A percentile compares a stretch with the other conserved stretches of the same genome.
Evolutionary conservation across 306 rosid genomes (phyloP).

Genomic region (Acacia confusa): DNA sequence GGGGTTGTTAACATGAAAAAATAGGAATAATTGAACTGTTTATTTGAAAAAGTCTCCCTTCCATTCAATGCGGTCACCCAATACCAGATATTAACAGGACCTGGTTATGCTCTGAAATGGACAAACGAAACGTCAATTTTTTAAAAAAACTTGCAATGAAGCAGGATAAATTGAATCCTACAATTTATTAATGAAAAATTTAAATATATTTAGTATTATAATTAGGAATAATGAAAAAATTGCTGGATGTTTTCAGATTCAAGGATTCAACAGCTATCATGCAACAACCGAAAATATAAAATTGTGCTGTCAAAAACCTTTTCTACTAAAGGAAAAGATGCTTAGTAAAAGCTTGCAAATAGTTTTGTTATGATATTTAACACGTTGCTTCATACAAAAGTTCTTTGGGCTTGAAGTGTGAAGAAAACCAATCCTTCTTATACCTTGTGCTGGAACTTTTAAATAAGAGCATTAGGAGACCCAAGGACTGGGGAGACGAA

Average conservation of each 20-base stretch:
- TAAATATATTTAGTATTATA: not conserved
- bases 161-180: not conserved
- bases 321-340: not conserved
- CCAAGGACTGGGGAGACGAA: not conserved
- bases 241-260: not conserved
- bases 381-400: not conserved
- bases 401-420: not conserved
- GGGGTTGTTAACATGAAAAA: not conserved
- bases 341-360: not conserved
- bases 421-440: not conserved
- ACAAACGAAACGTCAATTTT: not conserved
- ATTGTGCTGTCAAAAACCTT: not conserved
- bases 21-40: not conserved
- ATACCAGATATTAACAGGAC: no score
- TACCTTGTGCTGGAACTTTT: not conserved
- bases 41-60: slow-evolving; percentile 1
- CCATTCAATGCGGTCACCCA: not conserved
- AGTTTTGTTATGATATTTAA: not conserved
- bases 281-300: not conserved
- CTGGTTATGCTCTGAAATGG: not conserved
- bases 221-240: not conserved
- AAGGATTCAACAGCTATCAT: not conserved
- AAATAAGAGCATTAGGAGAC: not conserved
- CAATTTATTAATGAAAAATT: not conserved
- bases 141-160: not conserved